Percentiles rank a stretch among this genome's conserved stretches.
Evolutionary conservation across 305 asterid genomes (phyloP).

Genomic region (Fraxinus nigra): DNA sequence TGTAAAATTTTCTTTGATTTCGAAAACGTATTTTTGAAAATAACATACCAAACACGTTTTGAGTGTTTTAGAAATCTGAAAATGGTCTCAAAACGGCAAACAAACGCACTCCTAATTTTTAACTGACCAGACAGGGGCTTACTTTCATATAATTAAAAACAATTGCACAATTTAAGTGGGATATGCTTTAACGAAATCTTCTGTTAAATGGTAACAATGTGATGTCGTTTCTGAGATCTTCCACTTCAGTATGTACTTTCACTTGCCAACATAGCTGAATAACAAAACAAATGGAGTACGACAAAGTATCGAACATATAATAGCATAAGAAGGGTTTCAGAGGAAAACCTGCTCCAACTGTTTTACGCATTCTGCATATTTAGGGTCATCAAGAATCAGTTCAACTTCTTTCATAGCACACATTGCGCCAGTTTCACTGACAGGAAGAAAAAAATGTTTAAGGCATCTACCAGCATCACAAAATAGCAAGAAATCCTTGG

Average conservation of each 20-base stretch:
- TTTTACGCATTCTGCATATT: slow-evolving; percentile 60
- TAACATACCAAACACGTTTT: too few species aligned
- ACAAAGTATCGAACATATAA: not conserved
- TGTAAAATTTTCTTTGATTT: too few species aligned
- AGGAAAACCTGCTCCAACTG: slow-evolving; percentile 79
- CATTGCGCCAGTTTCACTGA: slow-evolving; percentile 83
- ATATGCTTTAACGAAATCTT: not conserved
- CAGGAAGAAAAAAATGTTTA: slow-evolving; percentile 17
- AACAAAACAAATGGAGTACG: not conserved
- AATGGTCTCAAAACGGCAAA: not conserved
- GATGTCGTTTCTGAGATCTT: not conserved
- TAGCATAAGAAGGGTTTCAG: slow-evolving; percentile 22
- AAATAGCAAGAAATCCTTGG: slow-evolving; percentile 3
- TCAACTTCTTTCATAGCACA: slow-evolving; percentile 92
- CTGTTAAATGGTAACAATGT: not conserved
- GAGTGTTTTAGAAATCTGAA: not conserved
- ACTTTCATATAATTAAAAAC: not conserved
- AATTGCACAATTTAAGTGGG: not conserved
- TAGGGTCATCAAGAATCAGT: slow-evolving; percentile 68
- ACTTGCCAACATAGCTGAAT: not conserved
- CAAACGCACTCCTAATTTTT: not conserved
- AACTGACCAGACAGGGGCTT: not conserved
- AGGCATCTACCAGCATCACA: slow-evolving; percentile 8
- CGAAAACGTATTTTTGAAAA: too few species aligned
- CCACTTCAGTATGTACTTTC: not conserved